Evolutionary conservation across 2,329 filamentous ascomycete genomes (phyloP), one percentile per base, ranked within the genome.

Genomic region (Trichoderma gracile): DNA sequence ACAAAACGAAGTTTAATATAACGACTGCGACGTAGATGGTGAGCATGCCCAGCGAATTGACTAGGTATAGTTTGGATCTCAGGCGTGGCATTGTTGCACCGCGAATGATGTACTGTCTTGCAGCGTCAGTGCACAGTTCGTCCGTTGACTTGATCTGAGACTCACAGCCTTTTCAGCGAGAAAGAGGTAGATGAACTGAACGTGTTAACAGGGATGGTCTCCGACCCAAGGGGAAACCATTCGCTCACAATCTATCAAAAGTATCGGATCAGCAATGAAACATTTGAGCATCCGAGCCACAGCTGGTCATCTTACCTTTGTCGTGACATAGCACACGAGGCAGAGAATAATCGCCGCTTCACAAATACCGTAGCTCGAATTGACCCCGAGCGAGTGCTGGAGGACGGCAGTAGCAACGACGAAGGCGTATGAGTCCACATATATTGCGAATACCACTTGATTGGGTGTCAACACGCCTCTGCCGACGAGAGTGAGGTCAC

Each of bases 81-180:
- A 83, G 68, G n/a, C 86, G 79, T 6, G 76, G 74, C 58, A 81
- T 82, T n/a, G 77, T 74, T 14, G 78, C 79, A 30, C 82, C 81
- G 56, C 84, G 80, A 59, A 89, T 84, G 54, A 88, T 85, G 68
- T 85, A 83, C 81, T 86, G 49, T 4, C 12, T 1, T 5, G 12
- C 14, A 25, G 38, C 33, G 60, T 65, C 43, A 33, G 19, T 14
- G 69, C 14, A 5, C 5, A 3, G 5, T 6, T 14, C 10, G 10
- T 19, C 7, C 2, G 8, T 21, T 40, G 15, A 30, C 66, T 52
- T 38, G 30, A 33, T 33, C 3, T 15, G 21, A 19, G 17, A 75
- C 80, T 71, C 74, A 86, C 84, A 49, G 83, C 85, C 74, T 86
- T 86, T 71, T 89, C 87, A 1, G 87, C 85, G 2, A 89, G 76